Conservation (phyloP, 2,329 filamentous ascomycete species). For the Penicillium sp. region DNA sequence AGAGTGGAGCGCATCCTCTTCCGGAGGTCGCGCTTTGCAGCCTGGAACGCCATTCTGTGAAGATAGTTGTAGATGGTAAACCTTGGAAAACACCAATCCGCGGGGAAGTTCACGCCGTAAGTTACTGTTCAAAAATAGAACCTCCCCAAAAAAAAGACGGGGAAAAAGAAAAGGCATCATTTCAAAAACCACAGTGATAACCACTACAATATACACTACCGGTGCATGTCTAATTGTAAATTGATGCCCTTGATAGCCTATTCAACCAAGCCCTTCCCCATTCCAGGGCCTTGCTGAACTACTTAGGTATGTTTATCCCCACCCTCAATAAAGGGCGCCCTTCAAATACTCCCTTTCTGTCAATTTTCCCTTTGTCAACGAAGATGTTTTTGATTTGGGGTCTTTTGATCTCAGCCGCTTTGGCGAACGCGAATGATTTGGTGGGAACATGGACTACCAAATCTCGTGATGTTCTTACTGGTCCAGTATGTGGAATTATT, state of each 20-base stretch:
- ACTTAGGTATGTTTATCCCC: slow-evolving; percentile 17
- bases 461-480: slow-evolving; percentile 65
- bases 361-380: slow-evolving; percentile 7
- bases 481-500: slow-evolving; percentile 53
- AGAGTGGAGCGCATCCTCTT: slow-evolving; percentile 66
- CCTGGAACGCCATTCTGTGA: slow-evolving; percentile 55
- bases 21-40: slow-evolving; percentile 74
- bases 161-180: background rate
- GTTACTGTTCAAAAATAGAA: background rate
- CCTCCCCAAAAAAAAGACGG: background rate
- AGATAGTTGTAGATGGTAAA: slow-evolving; percentile 7
- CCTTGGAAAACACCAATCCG: too few species aligned
- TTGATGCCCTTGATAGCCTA: too few species aligned
- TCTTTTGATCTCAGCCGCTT: slow-evolving; percentile 38
- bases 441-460: slow-evolving; percentile 73
- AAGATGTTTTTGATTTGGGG: slow-evolving; percentile 35
- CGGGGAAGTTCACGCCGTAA: background rate
- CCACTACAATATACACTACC: background rate
- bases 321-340: slow-evolving; percentile 22
- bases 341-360: slow-evolving; percentile 9
- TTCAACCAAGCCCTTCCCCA: background rate
- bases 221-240: background rate
- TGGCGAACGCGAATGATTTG: slow-evolving; percentile 49
- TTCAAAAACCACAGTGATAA: background rate
- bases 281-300: background rate